These are phyloP conservation scores for Nosema granulosis DNA, from an alignment of 371 early-diverging fungal genomes.

Conservation along the genomic window DNA sequence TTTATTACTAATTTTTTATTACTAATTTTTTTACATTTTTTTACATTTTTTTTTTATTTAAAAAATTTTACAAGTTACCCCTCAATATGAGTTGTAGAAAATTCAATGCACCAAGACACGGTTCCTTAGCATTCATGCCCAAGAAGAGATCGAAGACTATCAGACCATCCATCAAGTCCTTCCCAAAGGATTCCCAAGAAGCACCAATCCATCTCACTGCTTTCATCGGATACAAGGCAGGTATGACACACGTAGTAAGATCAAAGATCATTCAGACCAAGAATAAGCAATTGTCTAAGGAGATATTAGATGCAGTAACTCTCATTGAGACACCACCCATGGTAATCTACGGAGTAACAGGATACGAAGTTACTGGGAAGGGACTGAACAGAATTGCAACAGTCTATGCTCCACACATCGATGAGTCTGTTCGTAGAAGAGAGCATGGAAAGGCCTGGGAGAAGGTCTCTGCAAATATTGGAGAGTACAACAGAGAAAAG, in stretches of 20 bases:
- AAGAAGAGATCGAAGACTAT: conserved; percentile 88
- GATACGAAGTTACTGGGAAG: conserved; percentile 94
- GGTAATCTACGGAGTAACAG: conserved; percentile 95
- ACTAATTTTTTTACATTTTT: neutral
- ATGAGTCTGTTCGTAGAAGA: conserved; percentile 90
- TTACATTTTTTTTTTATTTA: neutral
- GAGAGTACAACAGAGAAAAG: conserved; percentile 78
- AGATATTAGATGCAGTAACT: conserved; percentile 97
- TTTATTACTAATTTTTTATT: neutral
- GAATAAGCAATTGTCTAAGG: conserved; percentile 69
- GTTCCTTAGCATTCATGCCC: conserved; percentile 95
- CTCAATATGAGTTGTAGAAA: conserved; percentile 68
- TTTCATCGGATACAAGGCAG: conserved; percentile 98
- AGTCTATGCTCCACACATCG: conserved; percentile 95
- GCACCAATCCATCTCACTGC: conserved; percentile 94
- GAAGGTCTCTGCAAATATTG: conserved; percentile 95
- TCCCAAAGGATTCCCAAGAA: conserved; percentile 90
- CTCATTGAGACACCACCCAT: conserved; percentile 95
- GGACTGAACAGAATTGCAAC: conserved; percentile 92
- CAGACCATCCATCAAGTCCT: conserved; percentile 91
- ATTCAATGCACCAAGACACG: conserved; percentile 84
- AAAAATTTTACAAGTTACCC: conserved; percentile 29
- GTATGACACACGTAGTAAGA: conserved; percentile 98
- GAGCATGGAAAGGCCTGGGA: conserved; percentile 96
- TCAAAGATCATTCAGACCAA: conserved; percentile 77